These are phyloP conservation scores for Hypoxylon lenormandii DNA, from an alignment of 495 filamentous ascomycete genomes.

Conservation along the genomic window DNA sequence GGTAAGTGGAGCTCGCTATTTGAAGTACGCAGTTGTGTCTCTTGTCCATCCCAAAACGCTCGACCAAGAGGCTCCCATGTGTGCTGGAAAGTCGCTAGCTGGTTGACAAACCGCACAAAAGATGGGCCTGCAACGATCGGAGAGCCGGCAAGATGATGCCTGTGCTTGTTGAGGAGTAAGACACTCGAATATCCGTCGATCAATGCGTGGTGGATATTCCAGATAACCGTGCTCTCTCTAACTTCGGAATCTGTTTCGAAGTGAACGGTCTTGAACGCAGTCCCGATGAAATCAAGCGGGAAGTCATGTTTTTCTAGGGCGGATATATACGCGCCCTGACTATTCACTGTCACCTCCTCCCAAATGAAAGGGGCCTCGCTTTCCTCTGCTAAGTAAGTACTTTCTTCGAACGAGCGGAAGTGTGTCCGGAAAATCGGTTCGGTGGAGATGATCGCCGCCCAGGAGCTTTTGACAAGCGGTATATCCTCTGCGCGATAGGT, in stretches of 20 bases:
- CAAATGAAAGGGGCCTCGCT: background rate
- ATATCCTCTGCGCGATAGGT: slow-evolving; percentile 19
- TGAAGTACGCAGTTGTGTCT: slow-evolving; percentile 11
- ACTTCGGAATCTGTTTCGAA: slow-evolving; percentile 5
- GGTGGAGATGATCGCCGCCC: slow-evolving; percentile 20
- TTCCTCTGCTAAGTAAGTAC: background rate
- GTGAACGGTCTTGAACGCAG: slow-evolving; percentile 17
- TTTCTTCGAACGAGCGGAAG: background rate
- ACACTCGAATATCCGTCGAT: slow-evolving; percentile 40
- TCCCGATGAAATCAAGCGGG: slow-evolving; percentile 5
- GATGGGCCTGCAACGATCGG: slow-evolving; percentile 8
- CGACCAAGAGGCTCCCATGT: background rate
- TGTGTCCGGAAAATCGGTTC: slow-evolving; percentile 41
- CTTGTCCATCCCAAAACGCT: slow-evolving; percentile 20
- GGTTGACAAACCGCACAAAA: slow-evolving; percentile 5
- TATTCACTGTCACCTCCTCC: slow-evolving; percentile 1
- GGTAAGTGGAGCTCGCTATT: slow-evolving; percentile 1
- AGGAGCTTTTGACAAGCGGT: slow-evolving; percentile 33
- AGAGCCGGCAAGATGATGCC: slow-evolving; percentile 2
- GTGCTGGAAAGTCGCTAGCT: slow-evolving; percentile 7
- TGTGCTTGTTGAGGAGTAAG: slow-evolving; percentile 34
- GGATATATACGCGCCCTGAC: background rate
- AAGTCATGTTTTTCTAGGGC: slow-evolving; percentile 4
- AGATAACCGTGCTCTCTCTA: slow-evolving; percentile 34
- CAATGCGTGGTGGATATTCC: slow-evolving; percentile 43